Conservation (phyloP, 306 rosid genomes). For the Prosopis cineraria region DNA sequence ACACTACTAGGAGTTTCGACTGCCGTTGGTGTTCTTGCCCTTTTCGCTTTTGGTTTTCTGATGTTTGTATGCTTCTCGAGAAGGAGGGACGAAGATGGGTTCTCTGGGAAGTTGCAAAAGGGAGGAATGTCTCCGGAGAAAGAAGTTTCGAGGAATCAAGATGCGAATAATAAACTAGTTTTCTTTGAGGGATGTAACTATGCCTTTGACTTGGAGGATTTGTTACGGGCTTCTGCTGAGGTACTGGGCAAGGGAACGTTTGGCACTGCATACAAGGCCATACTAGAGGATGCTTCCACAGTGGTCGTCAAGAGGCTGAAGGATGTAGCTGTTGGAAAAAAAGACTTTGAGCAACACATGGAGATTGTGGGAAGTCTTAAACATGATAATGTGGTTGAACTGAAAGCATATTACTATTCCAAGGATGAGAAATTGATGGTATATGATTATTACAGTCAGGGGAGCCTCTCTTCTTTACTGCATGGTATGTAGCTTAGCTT, state of each 20-base stretch:
- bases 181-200: slow-evolving; percentile 84
- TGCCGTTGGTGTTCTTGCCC: slow-evolving; percentile 57
- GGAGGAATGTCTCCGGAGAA: slow-evolving; percentile 87
- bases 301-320: slow-evolving; percentile 91
- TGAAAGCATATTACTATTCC: slow-evolving; percentile 80
- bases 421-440: slow-evolving; percentile 79
- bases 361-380: slow-evolving; percentile 72
- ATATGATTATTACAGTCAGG: slow-evolving; percentile 64
- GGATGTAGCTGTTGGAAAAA: slow-evolving; percentile 70
- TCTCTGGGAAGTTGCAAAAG: slow-evolving; percentile 63
- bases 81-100: slow-evolving; percentile 42
- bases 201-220: slow-evolving; percentile 92
- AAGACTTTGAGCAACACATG: slow-evolving; percentile 85
- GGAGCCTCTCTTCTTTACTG: slow-evolving; percentile 75
- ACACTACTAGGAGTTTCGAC: slow-evolving; percentile 56
- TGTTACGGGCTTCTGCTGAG: slow-evolving; percentile 93
- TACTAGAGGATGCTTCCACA: slow-evolving; percentile 71
- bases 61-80: slow-evolving; percentile 60
- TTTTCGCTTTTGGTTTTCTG: slow-evolving; percentile 55
- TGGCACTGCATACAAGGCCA: slow-evolving; percentile 84
- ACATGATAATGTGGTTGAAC: slow-evolving; percentile 84
- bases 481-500: slow-evolving; percentile 62
- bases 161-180: slow-evolving; percentile 67
- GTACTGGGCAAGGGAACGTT: slow-evolving; percentile 89
- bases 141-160: slow-evolving; percentile 66